phyloP scores from a whole-genome alignment of 345 rosid species.

The Pseudoturritis turrita region DNA sequence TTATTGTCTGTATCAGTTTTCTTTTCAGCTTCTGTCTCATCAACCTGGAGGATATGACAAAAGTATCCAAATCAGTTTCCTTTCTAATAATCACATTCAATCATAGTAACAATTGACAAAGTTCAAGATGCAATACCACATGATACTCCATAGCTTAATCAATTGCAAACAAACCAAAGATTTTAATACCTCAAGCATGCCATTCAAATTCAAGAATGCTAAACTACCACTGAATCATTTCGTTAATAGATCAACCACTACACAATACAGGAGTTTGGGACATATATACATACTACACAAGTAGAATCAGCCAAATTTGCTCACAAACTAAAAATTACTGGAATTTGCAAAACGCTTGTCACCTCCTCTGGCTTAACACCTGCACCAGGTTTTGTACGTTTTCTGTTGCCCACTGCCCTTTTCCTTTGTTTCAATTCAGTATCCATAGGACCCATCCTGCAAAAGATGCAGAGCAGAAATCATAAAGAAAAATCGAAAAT shows the following conservation, averaged over 20 bases:
- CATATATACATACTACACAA: not conserved
- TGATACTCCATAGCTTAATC: not conserved
- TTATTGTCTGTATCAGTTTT: conserved; percentile 74
- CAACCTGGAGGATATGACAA: conserved; percentile 38
- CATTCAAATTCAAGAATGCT: not conserved
- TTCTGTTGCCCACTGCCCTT: conserved; percentile 27
- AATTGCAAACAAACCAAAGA: not conserved
- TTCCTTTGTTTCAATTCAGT: conserved; percentile 59
- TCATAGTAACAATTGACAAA: not conserved
- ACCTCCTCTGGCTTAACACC: conserved; percentile 71
- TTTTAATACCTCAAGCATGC: not conserved
- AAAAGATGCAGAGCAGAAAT: not conserved
- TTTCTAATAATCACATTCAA: not conserved
- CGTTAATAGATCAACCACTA: not conserved
- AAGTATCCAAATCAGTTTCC: not conserved
- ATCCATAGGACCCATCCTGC: conserved; percentile 78
- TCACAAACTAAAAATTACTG: not conserved
- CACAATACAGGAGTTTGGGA: not conserved
- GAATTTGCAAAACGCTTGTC: conserved; percentile 6
- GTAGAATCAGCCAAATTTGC: not conserved
- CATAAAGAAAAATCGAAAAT: not conserved
- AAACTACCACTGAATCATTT: not conserved
- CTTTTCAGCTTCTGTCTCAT: conserved; percentile 41
- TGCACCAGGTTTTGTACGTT: conserved; percentile 43
- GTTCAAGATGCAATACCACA: not conserved